Conservation (phyloP, 1,139 yeast genomes). For the Blastobotrys ciferrii region DNA sequence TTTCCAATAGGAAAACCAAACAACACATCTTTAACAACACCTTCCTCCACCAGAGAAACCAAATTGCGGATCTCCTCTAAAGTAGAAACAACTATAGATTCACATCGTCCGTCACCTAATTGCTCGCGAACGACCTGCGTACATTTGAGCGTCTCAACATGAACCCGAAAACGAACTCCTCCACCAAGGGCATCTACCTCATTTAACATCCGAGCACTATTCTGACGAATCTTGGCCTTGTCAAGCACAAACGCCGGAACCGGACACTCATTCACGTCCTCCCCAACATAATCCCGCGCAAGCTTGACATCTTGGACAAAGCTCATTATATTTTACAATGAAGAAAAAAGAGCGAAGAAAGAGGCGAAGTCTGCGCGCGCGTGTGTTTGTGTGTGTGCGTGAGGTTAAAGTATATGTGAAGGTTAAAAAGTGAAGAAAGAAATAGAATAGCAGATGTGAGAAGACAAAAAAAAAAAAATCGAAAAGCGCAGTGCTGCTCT, state of each 20-base stretch:
- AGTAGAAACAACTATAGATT: conserved; percentile 62
- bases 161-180: conserved; percentile 52
- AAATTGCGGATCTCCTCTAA: conserved; percentile 60
- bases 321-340: conserved; percentile 16
- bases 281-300: conserved; percentile 31
- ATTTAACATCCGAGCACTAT: conserved; percentile 44
- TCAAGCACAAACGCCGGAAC: conserved; percentile 56
- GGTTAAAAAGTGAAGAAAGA: not conserved
- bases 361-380: not conserved
- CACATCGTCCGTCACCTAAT: conserved; percentile 46
- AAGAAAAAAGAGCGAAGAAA: not conserved
- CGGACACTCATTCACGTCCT: conserved; percentile 42
- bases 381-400: not conserved
- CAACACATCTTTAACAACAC: conserved; percentile 53
- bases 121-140: conserved; percentile 47
- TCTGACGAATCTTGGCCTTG: conserved; percentile 37
- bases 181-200: conserved; percentile 32
- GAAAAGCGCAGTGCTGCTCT: too few species aligned
- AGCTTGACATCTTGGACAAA: conserved; percentile 22
- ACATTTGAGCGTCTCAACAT: conserved; percentile 70
- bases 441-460: too few species aligned
- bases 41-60: conserved; percentile 44
- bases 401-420: not conserved
- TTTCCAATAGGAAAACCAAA: conserved; percentile 64
- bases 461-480: not conserved